These are phyloP conservation scores for Lachnellula arida DNA, from an alignment of 2,329 filamentous ascomycete genomes.

Conservation along the genomic window DNA sequence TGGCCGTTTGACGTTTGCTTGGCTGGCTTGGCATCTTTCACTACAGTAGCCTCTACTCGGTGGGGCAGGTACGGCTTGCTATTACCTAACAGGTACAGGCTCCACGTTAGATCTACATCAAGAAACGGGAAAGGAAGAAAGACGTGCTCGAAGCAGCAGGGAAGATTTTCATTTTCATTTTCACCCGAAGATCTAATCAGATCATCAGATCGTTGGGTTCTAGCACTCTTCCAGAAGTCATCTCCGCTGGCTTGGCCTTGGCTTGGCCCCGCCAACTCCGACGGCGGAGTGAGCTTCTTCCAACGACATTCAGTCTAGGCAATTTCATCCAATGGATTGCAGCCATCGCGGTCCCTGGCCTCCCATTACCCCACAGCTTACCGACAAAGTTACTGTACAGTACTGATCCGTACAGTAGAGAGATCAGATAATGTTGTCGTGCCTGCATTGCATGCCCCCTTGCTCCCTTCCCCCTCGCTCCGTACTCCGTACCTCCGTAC, in stretches of 20 bases:
- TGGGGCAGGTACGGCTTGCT: too few species aligned
- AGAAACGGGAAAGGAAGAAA: neutral
- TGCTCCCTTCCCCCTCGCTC: too few species aligned
- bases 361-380: too few species aligned
- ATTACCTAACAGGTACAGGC: neutral
- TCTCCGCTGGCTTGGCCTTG: constrained; percentile 28
- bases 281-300: neutral
- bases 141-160: constrained; percentile 8
- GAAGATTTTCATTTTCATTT: constrained; percentile 16
- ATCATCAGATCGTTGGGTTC: constrained; percentile 46
- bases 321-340: too few species aligned
- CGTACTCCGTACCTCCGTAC: too few species aligned
- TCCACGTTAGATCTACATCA: neutral
- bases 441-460: too few species aligned
- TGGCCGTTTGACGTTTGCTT: neutral
- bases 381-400: too few species aligned
- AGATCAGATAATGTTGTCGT: too few species aligned
- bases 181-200: constrained; percentile 43
- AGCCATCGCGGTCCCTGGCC: too few species aligned
- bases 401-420: too few species aligned
- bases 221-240: neutral
- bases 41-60: neutral
- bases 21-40: neutral
- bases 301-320: neutral
- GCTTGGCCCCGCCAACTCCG: constrained; percentile 14